Conservation (phyloP, 2,329 filamentous ascomycete species). For the Cercospora sojina region DNA sequence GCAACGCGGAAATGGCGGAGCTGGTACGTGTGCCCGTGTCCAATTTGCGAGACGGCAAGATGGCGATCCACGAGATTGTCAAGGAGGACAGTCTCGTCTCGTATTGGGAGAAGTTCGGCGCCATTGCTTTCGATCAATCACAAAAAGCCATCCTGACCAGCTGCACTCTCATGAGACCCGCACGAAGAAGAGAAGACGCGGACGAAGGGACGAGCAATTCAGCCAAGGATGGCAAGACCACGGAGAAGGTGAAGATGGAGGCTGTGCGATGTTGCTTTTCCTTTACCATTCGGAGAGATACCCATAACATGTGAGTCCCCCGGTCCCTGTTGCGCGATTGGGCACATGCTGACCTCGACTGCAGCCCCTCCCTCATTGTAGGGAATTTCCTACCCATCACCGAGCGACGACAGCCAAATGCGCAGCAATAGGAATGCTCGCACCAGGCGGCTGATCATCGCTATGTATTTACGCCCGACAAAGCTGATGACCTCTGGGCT, state of each 20-base stretch:
- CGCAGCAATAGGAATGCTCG: constrained; percentile 18
- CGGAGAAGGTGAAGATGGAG: constrained; percentile 34
- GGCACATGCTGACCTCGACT: constrained; percentile 7
- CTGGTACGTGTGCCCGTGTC: constrained; percentile 91
- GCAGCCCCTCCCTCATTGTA: constrained; percentile 86
- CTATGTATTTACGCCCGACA: neutral
- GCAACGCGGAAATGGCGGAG: constrained; percentile 98
- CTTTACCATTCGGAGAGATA: constrained; percentile 91
- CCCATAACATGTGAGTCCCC: constrained; percentile 83
- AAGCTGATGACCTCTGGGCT: neutral
- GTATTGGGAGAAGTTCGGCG: constrained; percentile 99
- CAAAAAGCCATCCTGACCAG: constrained; percentile 95
- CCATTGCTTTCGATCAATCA: constrained; percentile 89
- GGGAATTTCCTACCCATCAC: constrained; percentile 91
- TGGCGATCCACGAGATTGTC: constrained; percentile 92
- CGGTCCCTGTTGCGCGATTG: neutral
- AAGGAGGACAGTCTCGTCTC: constrained; percentile 92
- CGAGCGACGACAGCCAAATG: constrained; percentile 19
- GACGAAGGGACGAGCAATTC: constrained; percentile 37
- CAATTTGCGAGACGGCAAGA: constrained; percentile 84
- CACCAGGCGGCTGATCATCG: neutral
- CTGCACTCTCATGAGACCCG: constrained; percentile 83
- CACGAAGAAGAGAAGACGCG: constrained; percentile 32
- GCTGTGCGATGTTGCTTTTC: constrained; percentile 94
- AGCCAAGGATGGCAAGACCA: constrained; percentile 39